Base-by-base conservation (phyloP, 495 filamentous ascomycete genomes). In the Friedmanniomyces endolithicus region DNA sequence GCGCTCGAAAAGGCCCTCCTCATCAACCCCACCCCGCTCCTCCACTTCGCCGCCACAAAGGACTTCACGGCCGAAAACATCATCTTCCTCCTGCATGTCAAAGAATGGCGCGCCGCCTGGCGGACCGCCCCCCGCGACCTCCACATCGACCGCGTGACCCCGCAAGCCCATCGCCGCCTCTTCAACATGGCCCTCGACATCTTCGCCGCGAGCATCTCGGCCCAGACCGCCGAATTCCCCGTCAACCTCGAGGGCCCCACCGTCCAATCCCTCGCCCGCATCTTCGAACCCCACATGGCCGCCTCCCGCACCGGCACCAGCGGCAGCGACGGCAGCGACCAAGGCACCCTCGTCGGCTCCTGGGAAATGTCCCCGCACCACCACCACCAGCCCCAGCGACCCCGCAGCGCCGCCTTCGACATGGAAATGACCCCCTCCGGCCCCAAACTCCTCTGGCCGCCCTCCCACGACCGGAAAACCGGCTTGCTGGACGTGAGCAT, bases 41-140 rank as follows among this genome's bases (percentile, higher is more conserved):
- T 70, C 19, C 34, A 50, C 7, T 70, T 58, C 54, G 59, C 66
- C 1, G 66, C 67, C 2, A 40, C 44, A 0, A 52, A 54, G 7
- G 64, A 67, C 35, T 68, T 70, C 56, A 70, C 67, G 9, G 66
- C 65, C 34, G 67, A 70, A 35, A 70, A 68, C 51, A 64, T 67
- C 47, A 53, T 70, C 48, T 70, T 70, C 52, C 57, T 70, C 20
- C 53, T 56, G 22, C 60, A 64, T 52, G 64, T 68, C 19, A 64
- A 63, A 20, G 64, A 68, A 59, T 70, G 62, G 52, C 61, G 56
- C 43, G 40, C 47, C 6, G 64, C 61, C 25, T 70, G 67, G 67
- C 43, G 25, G 51, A 35, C 17, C 11, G 19, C 37, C 14, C 27
- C 46, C 19, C 23, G 49, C 16, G 46, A 46, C 31, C n/a, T 19